Percentiles rank a stretch among this genome's conserved stretches.
Conservation (phyloP, 2,329 filamentous ascomycete species). For the Herpomyces periplanetae region DNA sequence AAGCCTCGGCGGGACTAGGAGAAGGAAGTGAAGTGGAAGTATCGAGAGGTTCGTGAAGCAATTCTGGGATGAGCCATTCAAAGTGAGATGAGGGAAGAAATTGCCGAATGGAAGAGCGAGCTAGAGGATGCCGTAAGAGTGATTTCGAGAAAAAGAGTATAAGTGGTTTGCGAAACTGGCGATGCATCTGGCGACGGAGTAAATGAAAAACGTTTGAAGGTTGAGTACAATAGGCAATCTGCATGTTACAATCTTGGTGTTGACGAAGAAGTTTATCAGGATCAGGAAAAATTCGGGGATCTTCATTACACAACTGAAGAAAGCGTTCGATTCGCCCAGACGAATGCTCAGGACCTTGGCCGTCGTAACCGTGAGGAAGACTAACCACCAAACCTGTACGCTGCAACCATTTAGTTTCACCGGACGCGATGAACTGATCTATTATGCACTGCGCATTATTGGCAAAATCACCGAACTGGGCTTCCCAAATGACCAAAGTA, state of each 20-base stretch:
- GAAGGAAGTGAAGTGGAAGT: too few species aligned
- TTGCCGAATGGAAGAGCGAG: conserved; percentile 56
- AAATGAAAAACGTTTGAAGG: conserved; percentile 89
- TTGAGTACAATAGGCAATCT: conserved; percentile 86
- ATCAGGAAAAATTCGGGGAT: conserved; percentile 62
- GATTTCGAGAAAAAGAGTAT: conserved; percentile 96
- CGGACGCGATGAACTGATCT: conserved; percentile 90
- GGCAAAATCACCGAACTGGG: conserved; percentile 95
- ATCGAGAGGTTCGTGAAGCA: too few species aligned
- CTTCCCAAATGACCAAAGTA: conserved; percentile 95
- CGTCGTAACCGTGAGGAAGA: conserved; percentile 85
- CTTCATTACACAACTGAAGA: conserved; percentile 85
- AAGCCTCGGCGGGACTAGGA: conserved; percentile 40
- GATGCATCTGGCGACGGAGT: conserved; percentile 82
- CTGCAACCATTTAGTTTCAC: conserved; percentile 95
- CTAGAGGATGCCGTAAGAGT: conserved; percentile 64
- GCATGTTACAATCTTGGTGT: conserved; percentile 98
- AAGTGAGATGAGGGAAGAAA: conserved; percentile 75
- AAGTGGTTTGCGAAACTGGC: conserved; percentile 92
- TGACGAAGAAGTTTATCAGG: conserved; percentile 69
- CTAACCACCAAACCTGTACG: conserved; percentile 85
- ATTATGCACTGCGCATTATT: conserved; percentile 98
- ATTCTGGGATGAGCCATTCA: conserved; percentile 85
- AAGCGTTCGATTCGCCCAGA: conserved; percentile 90
- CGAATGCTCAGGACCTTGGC: conserved; percentile 89